These are phyloP conservation scores for Crithidia acanthocephali DNA, from an alignment of 208 protist species.

Conservation along the genomic window DNA sequence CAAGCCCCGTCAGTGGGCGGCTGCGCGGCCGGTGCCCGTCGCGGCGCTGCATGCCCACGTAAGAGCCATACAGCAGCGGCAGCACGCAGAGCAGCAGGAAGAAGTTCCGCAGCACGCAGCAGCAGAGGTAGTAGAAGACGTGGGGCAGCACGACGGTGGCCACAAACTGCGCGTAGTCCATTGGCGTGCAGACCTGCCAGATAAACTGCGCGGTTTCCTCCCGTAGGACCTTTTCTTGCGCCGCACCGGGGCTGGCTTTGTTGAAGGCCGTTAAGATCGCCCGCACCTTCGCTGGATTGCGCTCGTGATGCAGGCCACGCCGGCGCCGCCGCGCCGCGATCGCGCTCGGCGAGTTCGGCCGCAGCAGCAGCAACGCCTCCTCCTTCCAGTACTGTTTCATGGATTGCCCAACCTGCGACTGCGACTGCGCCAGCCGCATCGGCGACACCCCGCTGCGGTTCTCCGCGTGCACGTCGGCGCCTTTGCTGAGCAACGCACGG, in stretches of 20 bases:
- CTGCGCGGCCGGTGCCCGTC: conserved; percentile 17
- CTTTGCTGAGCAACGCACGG: conserved; percentile 59
- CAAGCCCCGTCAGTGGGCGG: conserved; percentile 31
- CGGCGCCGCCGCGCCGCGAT: conserved; percentile 14
- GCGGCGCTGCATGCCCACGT: conserved; percentile 25
- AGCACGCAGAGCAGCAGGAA: conserved; percentile 25
- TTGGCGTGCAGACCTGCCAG: conserved; percentile 28
- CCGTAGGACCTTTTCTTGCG: conserved; percentile 34
- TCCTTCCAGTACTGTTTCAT: conserved; percentile 33
- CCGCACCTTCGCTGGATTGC: conserved; percentile 26
- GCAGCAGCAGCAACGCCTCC: conserved; percentile 18
- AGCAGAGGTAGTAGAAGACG: conserved; percentile 33
- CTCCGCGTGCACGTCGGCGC: conserved; percentile 41
- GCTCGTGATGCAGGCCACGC: not conserved
- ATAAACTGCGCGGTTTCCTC: conserved; percentile 22
- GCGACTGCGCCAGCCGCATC: conserved; percentile 25
- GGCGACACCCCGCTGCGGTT: conserved; percentile 16
- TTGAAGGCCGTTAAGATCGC: conserved; percentile 35
- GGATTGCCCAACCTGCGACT: conserved; percentile 2
- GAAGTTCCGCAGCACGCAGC: conserved; percentile 29
- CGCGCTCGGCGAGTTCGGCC: conserved; percentile 11
- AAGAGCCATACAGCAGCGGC: conserved; percentile 26
- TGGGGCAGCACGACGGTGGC: conserved; percentile 37
- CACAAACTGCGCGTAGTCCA: conserved; percentile 20
- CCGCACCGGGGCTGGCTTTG: conserved; percentile 22